Evolutionary conservation across 129 eudicot genomes (phyloP).

Genomic region (Tagetes erecta): DNA sequence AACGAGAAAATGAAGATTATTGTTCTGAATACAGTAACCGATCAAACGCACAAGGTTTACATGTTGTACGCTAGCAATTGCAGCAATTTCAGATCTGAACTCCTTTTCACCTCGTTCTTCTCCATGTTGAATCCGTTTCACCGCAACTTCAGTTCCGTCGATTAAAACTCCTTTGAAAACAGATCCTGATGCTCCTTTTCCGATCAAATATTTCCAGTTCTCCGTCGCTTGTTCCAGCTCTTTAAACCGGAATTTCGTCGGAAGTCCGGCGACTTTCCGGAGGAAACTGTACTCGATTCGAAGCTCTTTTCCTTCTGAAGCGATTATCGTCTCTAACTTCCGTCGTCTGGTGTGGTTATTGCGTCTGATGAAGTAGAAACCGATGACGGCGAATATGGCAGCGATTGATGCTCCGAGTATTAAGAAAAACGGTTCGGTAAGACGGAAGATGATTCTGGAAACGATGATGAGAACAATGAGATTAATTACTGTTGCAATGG

Average conservation of each 20-base stretch:
- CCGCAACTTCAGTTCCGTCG: slow-evolving; percentile 73
- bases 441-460: slow-evolving; percentile 41
- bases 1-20: slow-evolving; percentile 50
- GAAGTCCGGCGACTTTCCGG: slow-evolving; percentile 80
- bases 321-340: slow-evolving; percentile 40
- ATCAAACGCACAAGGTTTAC: slow-evolving; percentile 59
- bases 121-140: slow-evolving; percentile 60
- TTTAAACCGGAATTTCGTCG: slow-evolving; percentile 52
- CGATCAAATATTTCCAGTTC: slow-evolving; percentile 48
- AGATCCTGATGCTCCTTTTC: slow-evolving; percentile 64
- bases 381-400: slow-evolving; percentile 50
- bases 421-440: slow-evolving; percentile 51
- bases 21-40: slow-evolving; percentile 52
- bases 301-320: slow-evolving; percentile 63
- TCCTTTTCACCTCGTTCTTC: slow-evolving; percentile 65
- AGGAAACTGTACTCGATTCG: slow-evolving; percentile 79
- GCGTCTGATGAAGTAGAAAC: slow-evolving; percentile 28
- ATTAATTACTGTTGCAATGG: slow-evolving; percentile 31
- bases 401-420: slow-evolving; percentile 60
- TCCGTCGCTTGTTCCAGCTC: slow-evolving; percentile 79
- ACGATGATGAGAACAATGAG: slow-evolving; percentile 43
- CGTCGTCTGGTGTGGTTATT: slow-evolving; percentile 33
- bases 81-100: slow-evolving; percentile 73
- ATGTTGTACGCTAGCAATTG: slow-evolving; percentile 79
- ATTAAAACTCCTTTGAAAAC: slow-evolving; percentile 59